A percentile compares a stretch with the other conserved stretches of the same genome.
Evolutionary conservation across 306 rosid genomes (phyloP).

Genomic region (Cucurbita argyrosperma): DNA sequence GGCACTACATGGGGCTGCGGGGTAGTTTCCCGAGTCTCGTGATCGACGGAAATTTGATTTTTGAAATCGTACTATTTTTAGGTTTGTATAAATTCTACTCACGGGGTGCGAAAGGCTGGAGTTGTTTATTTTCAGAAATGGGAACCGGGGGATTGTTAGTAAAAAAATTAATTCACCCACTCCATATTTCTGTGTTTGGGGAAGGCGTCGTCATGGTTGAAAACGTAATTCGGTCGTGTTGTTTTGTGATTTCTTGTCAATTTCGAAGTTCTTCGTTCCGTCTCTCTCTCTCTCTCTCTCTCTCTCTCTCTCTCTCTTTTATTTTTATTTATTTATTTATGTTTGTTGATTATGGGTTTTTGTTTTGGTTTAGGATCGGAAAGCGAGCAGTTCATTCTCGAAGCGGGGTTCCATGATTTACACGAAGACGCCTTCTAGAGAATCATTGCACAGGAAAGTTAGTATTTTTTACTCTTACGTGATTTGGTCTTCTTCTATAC

Average conservation of each 20-base stretch:
- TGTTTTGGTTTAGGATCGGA: conserved; percentile 56
- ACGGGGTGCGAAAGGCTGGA: background rate
- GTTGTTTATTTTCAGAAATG: background rate
- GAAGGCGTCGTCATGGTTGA: background rate
- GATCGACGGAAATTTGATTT: conserved; percentile 5
- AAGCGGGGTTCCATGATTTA: conserved; percentile 78
- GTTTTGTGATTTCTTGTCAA: background rate
- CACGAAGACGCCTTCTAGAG: conserved; percentile 89
- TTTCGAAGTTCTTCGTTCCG: background rate
- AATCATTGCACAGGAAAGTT: conserved; percentile 53
- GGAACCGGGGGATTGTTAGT: background rate
- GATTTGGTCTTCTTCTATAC: background rate
- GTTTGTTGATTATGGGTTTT: conserved; percentile 3
- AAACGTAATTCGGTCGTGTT: background rate
- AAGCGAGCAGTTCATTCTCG: conserved; percentile 66
- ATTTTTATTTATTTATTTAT: background rate
- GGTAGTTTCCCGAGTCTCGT: background rate
- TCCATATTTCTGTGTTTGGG: background rate
- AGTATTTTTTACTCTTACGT: background rate
- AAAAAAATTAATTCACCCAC: background rate
- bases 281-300: background rate
- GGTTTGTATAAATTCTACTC: background rate
- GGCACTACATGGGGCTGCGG: background rate
- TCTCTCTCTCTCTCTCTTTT: background rate
- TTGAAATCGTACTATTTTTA: background rate